Evolutionary conservation across 768 basidiomycete genomes (phyloP).

Genomic region (Boletus tomentosulus): DNA sequence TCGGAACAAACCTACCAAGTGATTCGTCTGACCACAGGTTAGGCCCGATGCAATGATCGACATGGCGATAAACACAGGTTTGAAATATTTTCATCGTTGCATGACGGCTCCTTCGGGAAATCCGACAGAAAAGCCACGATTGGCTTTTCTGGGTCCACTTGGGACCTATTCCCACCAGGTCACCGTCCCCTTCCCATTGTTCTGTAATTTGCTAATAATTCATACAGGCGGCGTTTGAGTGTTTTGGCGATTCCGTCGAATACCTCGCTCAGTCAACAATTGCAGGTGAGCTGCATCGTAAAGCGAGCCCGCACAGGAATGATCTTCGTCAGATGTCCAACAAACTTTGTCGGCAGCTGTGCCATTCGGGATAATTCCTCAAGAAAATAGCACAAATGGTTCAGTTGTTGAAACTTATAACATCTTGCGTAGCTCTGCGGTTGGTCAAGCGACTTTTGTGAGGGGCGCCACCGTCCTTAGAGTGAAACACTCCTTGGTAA

Average conservation of each 20-base stretch:
- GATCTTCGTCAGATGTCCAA: constrained; percentile 50
- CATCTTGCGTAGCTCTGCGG: constrained; percentile 40
- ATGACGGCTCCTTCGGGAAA: constrained; percentile 5
- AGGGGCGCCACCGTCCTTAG: constrained; percentile 55
- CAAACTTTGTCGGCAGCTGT: constrained; percentile 41
- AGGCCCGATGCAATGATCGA: constrained; percentile 2
- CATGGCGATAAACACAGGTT: constrained; percentile 1
- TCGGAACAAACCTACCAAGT: background rate
- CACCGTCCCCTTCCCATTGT: background rate
- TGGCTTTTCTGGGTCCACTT: constrained; percentile 62
- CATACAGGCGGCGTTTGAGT: constrained; percentile 43
- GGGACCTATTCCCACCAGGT: constrained; percentile 74
- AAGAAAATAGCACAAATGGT: constrained; percentile 77
- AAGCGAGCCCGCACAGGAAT: background rate
- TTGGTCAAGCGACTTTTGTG: constrained; percentile 46
- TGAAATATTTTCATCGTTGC: constrained; percentile 5
- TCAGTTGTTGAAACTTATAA: constrained; percentile 74
- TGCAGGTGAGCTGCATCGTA: constrained; percentile 28
- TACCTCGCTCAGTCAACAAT: constrained; percentile 42
- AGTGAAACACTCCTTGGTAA: constrained; percentile 68
- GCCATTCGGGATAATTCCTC: constrained; percentile 64
- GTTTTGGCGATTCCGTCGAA: constrained; percentile 42
- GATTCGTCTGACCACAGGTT: background rate
- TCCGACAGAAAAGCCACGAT: constrained; percentile 14
- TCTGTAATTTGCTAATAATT: constrained; percentile 20